phyloP scores from a whole-genome alignment of 805 yeast species.

The Wickerhamomyces sydowiorum region DNA sequence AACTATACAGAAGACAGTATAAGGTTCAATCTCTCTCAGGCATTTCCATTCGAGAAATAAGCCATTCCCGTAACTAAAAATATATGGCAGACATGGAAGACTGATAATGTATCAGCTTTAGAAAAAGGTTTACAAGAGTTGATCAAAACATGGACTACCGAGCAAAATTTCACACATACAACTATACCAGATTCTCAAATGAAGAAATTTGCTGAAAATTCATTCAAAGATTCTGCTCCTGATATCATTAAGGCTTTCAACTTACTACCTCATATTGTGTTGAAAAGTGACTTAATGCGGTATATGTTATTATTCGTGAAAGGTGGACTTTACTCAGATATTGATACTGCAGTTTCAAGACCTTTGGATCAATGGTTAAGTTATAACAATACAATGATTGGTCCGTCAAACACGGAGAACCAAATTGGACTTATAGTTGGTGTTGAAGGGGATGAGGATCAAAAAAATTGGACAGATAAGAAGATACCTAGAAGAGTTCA shows the following conservation, averaged over 20 bases:
- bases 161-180: not conserved
- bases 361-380: not conserved
- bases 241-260: not conserved
- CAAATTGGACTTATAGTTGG: slow-evolving; percentile 46
- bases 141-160: not conserved
- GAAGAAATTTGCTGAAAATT: not conserved
- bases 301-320: slow-evolving; percentile 66
- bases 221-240: not conserved
- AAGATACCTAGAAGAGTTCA: slow-evolving; percentile 48
- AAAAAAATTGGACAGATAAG: slow-evolving; percentile 45
- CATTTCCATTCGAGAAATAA: not conserved
- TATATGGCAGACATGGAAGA: not conserved
- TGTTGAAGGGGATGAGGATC: slow-evolving; percentile 46
- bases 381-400: not conserved
- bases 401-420: not conserved
- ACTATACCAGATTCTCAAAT: not conserved
- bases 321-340: slow-evolving; percentile 76
- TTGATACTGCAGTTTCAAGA: slow-evolving; percentile 43
- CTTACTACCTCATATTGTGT: slow-evolving; percentile 30
- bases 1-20: not conserved
- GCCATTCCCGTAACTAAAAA: not conserved
- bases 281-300: slow-evolving; percentile 78
- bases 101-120: not conserved
- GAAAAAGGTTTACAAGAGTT: not conserved
- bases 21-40: not conserved